A percentile compares a stretch with the other conserved stretches of the same genome.
Evolutionary conservation across 2,329 filamentous ascomycete genomes (phyloP).

Genomic region (Colletotrichum sp.): DNA sequence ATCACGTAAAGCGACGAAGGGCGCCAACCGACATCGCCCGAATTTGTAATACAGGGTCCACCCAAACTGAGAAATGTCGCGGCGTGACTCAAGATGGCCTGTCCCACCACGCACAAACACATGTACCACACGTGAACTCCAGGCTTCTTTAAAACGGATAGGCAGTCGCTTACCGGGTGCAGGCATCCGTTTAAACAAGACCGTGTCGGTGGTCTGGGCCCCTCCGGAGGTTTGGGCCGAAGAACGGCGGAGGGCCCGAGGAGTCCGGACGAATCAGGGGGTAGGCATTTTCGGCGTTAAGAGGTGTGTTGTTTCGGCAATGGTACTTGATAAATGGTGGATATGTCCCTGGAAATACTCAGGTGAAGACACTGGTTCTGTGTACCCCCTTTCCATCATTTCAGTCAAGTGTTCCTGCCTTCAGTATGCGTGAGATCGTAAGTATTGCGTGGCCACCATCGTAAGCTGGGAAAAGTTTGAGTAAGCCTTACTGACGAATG

Average conservation of each 20-base stretch:
- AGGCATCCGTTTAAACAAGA: not conserved
- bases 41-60: not conserved
- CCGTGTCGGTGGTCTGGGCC: not conserved
- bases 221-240: not conserved
- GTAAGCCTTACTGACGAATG: slow-evolving; percentile 54
- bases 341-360: not conserved
- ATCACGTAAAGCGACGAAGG: not conserved
- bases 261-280: not conserved
- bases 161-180: not conserved
- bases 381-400: not conserved
- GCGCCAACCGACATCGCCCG: not conserved
- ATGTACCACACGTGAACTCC: not conserved
- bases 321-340: not conserved
- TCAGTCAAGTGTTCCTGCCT: not conserved
- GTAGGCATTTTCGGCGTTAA: not conserved
- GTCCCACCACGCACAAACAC: not conserved
- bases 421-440: slow-evolving; percentile 73
- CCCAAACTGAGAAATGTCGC: not conserved
- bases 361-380: not conserved
- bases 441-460: slow-evolving; percentile 12
- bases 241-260: not conserved
- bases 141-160: not conserved
- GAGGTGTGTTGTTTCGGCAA: not conserved
- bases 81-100: not conserved
- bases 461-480: not conserved